Base-by-base conservation (phyloP, 192 early-diverging fungal genomes). In the Obelidium mucronatum region DNA sequence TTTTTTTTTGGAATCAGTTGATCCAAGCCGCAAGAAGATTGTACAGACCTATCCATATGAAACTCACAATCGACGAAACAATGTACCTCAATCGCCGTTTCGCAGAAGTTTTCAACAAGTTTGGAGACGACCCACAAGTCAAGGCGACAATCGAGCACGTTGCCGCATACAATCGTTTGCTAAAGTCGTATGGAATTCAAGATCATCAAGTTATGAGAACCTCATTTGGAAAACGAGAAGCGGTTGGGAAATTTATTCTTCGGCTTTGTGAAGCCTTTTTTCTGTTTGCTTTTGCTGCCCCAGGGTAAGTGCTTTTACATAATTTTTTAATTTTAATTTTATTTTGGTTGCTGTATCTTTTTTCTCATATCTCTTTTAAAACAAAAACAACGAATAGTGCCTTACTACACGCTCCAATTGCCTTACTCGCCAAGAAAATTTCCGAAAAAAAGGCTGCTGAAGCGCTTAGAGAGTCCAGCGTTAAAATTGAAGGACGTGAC, bases 181-280 rank as follows among this genome's bases (percentile, higher is more conserved):
- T 99, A 59, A 90, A 91, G 54, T 95, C 94, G 83, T 95, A 97
- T 79, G 97, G 97, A 22, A 88, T 99, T 63, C 89, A 91, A 31
- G 97, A 99, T 73, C 97, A 99, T 83, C 97, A 99, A 85, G 98
- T 98, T 24, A 87, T 94, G 54, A 92, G 88, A 26, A 95, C 91
- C 67, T 84, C 80, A 1, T 81, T 97, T 26, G 88, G 91, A 28
- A 74, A 62, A 40, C 72, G 72, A 15, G 72, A 3, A 24, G 72
- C 72, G 1, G 59, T 39, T 24, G 86, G 92, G 28, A 64, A 82
- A 17, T 79, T 84, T 33, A 92, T 93, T 4, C 77, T 96, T 40
- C 90, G 97, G 5, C 70, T 94, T 0, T 51, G 90, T 3, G 86
- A 93, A 81, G 83, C 97, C 61, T 51, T 87, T 22, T 77, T 93